Base-by-base conservation (phyloP, 2,329 filamentous ascomycete species). In the Trichophyton mentagrophytes region DNA sequence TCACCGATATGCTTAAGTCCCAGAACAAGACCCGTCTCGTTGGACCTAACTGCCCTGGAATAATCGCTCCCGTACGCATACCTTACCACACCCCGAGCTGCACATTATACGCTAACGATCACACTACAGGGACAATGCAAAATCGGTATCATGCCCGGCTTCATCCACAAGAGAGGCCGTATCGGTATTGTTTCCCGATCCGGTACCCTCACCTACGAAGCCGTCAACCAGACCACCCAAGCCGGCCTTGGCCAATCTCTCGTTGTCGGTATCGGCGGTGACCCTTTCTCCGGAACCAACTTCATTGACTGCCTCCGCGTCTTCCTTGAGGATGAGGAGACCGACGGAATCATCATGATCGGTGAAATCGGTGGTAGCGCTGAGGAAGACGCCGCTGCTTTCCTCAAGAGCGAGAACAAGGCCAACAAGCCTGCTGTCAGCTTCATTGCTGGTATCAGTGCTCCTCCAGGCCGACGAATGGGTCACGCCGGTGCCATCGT, bases 311-410 rank as follows among this genome's bases (percentile, higher is more conserved):
- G 92, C 83, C 83, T 99, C 69, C 88, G 89, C 74, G 90, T 97
- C 73, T 99, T 99, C 85, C 85, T 96, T 70, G 82, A 95, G 76
- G 93, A 99, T 76, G 83, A 87, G 75, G 90, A 96, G 80, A 99
- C 93, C 44, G 93, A 99, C 74, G 93, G 93, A 73, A 96, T 99
- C 79, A 96, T 99, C 80, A 96, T 99, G 93, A 97, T 99, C 75
- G 93, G 93, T 74, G 93, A 97, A 81, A 97, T 99, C 74, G 93
- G 93, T 78, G 93, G 93, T 65, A 89, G 88, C 63, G 93, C 93
- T 63, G 93, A 99, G 81, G 93, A 99, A 80, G 93, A 99, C 71
- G 93, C 93, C 44, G 92, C 93, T 70, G 93, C 97, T 71, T 99
- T 95, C 83, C 80, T 97, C 73, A 90, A 88, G 81, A 81, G 85